A percentile compares a stretch with the other conserved stretches of the same genome.
These are phyloP conservation scores for Hypoxylon sp. DNA, from an alignment of 2,329 filamentous ascomycete genomes.

Conservation along the genomic window DNA sequence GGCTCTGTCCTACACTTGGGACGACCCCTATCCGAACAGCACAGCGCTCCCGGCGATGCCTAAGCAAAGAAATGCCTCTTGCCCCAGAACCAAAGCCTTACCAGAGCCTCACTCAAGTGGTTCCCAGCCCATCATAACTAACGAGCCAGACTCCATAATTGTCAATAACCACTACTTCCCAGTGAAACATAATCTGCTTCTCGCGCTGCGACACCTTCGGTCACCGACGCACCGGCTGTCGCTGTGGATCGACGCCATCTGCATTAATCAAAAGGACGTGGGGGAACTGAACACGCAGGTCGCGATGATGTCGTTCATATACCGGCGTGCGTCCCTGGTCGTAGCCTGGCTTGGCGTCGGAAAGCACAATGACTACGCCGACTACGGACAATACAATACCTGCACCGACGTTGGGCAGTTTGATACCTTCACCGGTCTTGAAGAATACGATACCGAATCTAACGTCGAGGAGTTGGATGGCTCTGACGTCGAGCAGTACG, in stretches of 20 bases:
- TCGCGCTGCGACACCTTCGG: conserved; percentile 16
- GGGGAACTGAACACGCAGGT: conserved; percentile 1
- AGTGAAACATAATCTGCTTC: conserved; percentile 12
- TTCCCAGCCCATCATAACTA: too few species aligned
- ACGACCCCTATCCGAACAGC: conserved; percentile 17
- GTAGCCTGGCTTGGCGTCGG: conserved; percentile 18
- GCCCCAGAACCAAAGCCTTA: neutral
- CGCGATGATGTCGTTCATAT: conserved; percentile 22
- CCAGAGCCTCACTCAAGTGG: neutral
- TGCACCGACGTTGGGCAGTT: too few species aligned
- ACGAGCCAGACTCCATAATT: neutral
- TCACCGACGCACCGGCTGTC: neutral
- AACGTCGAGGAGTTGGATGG: too few species aligned
- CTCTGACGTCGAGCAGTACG: too few species aligned
- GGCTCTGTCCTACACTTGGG: conserved; percentile 42
- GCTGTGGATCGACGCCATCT: conserved; percentile 15
- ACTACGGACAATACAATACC: too few species aligned
- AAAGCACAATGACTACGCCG: neutral
- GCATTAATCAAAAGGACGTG: conserved; percentile 2
- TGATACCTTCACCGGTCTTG: too few species aligned
- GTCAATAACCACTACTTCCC: conserved; percentile 9
- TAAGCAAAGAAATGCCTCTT: neutral
- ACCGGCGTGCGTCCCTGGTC: conserved; percentile 11
- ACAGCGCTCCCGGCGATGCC: neutral
- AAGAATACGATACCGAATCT: too few species aligned